phyloP scores from a whole-genome alignment of 345 rosid genomes.

The Cardamine occulta region DNA sequence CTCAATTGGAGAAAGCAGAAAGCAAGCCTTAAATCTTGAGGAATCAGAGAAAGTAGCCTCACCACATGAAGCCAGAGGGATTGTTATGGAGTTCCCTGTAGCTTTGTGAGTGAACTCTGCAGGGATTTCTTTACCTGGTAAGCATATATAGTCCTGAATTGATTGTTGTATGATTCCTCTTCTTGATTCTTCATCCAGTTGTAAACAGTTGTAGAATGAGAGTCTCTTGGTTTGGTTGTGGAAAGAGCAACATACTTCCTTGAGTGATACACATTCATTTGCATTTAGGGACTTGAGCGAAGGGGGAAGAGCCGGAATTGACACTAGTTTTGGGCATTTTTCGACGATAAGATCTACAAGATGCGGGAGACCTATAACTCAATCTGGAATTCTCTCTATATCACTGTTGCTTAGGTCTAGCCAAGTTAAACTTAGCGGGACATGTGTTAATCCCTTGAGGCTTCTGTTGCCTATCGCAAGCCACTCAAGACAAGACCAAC shows the following conservation, averaged over 20 bases:
- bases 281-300: background rate
- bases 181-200: background rate
- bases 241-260: background rate
- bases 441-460: conserved; percentile 12
- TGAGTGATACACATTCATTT: background rate
- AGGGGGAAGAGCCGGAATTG: background rate
- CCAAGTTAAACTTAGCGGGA: background rate
- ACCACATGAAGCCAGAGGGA: background rate
- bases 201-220: background rate
- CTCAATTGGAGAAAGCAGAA: background rate
- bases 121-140: conserved; percentile 4
- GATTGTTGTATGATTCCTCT: background rate
- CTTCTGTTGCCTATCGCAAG: background rate
- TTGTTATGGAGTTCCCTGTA: background rate
- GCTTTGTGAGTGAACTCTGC: background rate
- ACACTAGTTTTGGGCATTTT: background rate
- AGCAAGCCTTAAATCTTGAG: conserved; percentile 8
- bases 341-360: background rate
- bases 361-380: background rate
- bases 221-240: background rate
- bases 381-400: background rate
- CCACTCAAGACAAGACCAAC: background rate
- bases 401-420: background rate
- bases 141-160: background rate
- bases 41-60: background rate